Evolutionary conservation across 176 grass and related monocot species (phyloP), one percentile per base, ranked within the genome.

Genomic region (Dactylis glomerata): DNA sequence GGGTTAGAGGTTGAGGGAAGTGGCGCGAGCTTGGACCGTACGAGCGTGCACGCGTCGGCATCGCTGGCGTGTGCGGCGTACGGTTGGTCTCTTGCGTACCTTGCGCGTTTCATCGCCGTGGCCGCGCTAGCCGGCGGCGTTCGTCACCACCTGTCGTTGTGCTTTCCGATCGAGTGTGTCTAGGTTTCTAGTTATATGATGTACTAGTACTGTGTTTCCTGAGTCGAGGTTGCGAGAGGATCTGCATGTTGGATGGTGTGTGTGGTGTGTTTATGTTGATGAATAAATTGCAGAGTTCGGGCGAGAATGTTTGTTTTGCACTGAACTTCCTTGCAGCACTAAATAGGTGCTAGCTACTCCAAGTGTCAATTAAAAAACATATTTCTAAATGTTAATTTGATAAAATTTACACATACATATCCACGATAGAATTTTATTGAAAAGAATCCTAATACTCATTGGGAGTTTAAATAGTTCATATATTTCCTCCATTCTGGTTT

Each of bases 251-350:
- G 69, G 61, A 58, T 56, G 87, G 33, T 84, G 73, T 33, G 73
- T 76, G 82, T 68, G 38, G 19, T 70, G 82, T 75, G 62, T 57
- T 81, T 68, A 75, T 68, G 40, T 7, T 17, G 87, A 72, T 34
- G 68, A 88, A 84, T 88, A 88, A 84, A 80, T 55, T 65, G 87
- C 75, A 66, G 57, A 80, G 56, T 88, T 80, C 23, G 31, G 32
- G 0, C 13, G 24, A 23, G 65, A 20, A 28, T 73, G 9, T 66
- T 36, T 19, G 13, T 5, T 23, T 33, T 8, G 10, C n/a, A 34
- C 5, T 8, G 3, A 6, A 24, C 12, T 56, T 5, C 0, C 14
- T 73, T 22, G 27, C 50, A 51, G 15, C 47, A 51, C 14, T 16
- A 49, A 15, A 2, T 46, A 50, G 6, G 8, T 16, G 24, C 6